These are phyloP conservation scores for Pleurotus salmoneostramineus DNA, from an alignment of 768 basidiomycete species.

Conservation along the genomic window DNA sequence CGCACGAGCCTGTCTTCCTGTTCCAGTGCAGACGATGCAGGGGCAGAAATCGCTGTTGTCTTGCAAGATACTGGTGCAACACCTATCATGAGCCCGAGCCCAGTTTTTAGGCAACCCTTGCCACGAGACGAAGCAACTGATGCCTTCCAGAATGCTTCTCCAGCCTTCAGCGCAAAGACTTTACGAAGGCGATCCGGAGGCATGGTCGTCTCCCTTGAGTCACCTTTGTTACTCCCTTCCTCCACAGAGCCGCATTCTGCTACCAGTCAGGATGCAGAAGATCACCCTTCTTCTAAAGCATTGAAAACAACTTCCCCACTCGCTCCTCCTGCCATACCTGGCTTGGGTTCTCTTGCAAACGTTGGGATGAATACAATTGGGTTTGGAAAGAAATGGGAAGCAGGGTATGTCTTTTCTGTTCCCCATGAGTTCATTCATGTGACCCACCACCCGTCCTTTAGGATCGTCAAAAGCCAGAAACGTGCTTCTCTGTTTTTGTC, in stretches of 20 bases:
- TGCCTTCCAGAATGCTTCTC: background rate
- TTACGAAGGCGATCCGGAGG: slow-evolving; percentile 21
- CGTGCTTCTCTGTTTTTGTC: slow-evolving; percentile 63
- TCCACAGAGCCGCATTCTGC: background rate
- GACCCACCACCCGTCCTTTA: slow-evolving; percentile 20
- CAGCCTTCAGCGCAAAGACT: slow-evolving; percentile 10
- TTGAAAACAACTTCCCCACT: slow-evolving; percentile 17
- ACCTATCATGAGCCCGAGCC: slow-evolving; percentile 45
- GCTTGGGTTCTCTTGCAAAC: slow-evolving; percentile 30
- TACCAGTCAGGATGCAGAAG: too few relatives aligned
- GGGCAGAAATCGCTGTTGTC: slow-evolving; percentile 28
- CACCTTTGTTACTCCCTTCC: background rate
- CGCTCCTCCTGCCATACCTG: slow-evolving; percentile 35
- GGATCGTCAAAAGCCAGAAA: slow-evolving; percentile 66
- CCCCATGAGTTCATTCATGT: background rate
- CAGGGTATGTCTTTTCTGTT: slow-evolving; percentile 41
- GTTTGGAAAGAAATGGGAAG: slow-evolving; percentile 59
- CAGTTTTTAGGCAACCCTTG: slow-evolving; percentile 28
- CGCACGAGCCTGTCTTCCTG: slow-evolving; percentile 10
- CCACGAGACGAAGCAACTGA: slow-evolving; percentile 9
- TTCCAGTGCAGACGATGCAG: slow-evolving; percentile 21
- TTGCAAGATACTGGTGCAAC: slow-evolving; percentile 48
- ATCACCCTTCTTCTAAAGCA: background rate
- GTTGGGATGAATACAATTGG: slow-evolving; percentile 35
- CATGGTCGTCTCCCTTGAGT: background rate